A percentile compares a stretch with the other conserved stretches of the same genome.
Evolutionary conservation across 169 alveolate species (phyloP).

Genomic region (Cryptosporidium meleagridis): DNA sequence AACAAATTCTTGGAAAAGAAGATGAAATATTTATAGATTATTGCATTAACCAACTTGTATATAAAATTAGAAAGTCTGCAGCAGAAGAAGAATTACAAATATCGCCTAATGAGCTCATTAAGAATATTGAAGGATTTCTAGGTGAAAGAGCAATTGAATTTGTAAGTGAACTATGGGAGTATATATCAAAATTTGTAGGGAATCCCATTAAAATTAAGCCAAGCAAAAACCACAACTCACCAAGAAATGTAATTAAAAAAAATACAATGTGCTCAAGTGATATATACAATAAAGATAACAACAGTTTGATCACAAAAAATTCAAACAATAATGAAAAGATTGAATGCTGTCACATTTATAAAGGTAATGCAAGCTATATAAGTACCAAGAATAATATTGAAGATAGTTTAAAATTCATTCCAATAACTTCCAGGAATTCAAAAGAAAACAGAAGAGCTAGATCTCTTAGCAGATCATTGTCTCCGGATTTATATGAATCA

Average conservation of each 20-base stretch:
- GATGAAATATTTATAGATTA: constrained; percentile 70
- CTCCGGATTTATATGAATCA: constrained; percentile 20
- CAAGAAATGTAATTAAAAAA: background rate
- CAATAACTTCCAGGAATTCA: background rate
- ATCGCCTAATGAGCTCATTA: constrained; percentile 47
- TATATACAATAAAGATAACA: background rate
- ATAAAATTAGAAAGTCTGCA: constrained; percentile 50
- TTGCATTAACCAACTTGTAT: constrained; percentile 42
- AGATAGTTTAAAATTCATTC: background rate
- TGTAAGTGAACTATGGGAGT: constrained; percentile 56
- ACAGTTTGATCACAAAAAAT: background rate
- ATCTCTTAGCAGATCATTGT: constrained; percentile 58
- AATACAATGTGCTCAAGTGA: background rate
- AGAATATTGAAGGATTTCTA: constrained; percentile 45
- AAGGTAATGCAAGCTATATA: background rate
- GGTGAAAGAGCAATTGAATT: constrained; percentile 30
- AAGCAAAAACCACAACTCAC: background rate
- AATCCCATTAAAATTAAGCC: background rate
- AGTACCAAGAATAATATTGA: background rate
- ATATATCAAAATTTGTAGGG: background rate
- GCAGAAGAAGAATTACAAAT: constrained; percentile 66
- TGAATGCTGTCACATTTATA: background rate
- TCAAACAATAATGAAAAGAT: background rate
- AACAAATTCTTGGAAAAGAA: constrained; percentile 49
- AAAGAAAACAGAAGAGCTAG: constrained; percentile 7